Evolutionary conservation across 225 moss, liverwort and hornwort genomes (phyloP).

Genomic region (Straminergon stramineum): DNA sequence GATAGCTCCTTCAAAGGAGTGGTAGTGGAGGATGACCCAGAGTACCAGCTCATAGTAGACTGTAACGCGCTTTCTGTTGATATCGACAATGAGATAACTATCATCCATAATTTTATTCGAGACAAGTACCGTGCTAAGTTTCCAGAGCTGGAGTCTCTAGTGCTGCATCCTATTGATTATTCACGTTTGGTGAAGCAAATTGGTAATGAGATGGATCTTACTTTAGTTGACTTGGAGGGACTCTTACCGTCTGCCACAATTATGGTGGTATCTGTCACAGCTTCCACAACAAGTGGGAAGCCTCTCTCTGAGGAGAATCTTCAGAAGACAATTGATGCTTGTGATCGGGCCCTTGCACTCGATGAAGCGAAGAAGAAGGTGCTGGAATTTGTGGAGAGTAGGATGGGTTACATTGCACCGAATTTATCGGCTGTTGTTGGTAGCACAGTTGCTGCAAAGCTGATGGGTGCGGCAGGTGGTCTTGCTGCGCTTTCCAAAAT

Average conservation of each 20-base stretch:
- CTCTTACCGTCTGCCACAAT: conserved; percentile 93
- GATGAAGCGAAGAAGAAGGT: conserved; percentile 97
- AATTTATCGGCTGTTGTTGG: conserved; percentile 92
- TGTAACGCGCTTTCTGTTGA: conserved; percentile 94
- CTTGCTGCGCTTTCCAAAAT: conserved; percentile 83
- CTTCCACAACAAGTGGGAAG: conserved; percentile 93
- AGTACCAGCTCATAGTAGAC: conserved; percentile 91
- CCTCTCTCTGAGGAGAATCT: conserved; percentile 81
- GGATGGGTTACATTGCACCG: conserved; percentile 96
- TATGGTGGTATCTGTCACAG: conserved; percentile 96
- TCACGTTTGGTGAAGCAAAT: conserved; percentile 92
- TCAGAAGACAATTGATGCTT: conserved; percentile 73
- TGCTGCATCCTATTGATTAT: conserved; percentile 96
- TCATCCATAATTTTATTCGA: conserved; percentile 84
- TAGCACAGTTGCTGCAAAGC: conserved; percentile 92
- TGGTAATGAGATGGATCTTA: conserved; percentile 93
- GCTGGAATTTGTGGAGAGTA: conserved; percentile 87
- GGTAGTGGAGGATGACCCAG: conserved; percentile 91
- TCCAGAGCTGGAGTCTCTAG: conserved; percentile 89
- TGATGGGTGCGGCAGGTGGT: conserved; percentile 96
- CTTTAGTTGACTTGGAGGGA: conserved; percentile 81
- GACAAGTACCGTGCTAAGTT: conserved; percentile 95
- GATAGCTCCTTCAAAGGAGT: conserved; percentile 54
- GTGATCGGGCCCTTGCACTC: conserved; percentile 78
- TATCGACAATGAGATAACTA: conserved; percentile 83